Conservation (phyloP, 305 asterid species). For the Solanum chacoense region DNA sequence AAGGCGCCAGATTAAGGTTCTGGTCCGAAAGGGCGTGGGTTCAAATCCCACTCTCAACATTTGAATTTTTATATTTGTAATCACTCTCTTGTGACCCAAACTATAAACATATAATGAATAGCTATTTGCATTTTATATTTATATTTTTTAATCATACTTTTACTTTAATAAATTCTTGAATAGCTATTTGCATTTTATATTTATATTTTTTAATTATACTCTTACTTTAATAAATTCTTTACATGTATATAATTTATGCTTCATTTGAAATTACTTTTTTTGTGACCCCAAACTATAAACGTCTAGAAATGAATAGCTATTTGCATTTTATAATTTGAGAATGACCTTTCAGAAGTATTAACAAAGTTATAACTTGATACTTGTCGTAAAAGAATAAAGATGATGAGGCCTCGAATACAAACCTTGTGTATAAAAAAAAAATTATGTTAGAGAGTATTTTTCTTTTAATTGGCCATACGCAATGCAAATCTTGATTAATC, state of each 20-base stretch:
- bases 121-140: too few relatives aligned
- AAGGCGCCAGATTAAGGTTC: constrained; percentile 80
- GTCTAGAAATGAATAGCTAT: background rate
- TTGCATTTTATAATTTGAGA: background rate
- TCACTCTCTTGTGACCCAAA: too few relatives aligned
- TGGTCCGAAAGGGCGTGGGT: constrained; percentile 99
- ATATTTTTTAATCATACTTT: too few relatives aligned
- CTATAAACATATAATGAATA: too few relatives aligned
- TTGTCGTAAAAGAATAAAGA: too few relatives aligned
- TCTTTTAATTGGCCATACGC: background rate
- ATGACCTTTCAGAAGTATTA: background rate
- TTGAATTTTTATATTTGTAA: too few relatives aligned
- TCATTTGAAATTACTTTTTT: too few relatives aligned
- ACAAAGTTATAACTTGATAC: background rate
- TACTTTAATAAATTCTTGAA: too few relatives aligned
- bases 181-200: too few relatives aligned
- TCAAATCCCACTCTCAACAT: constrained; percentile 67
- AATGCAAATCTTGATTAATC: background rate
- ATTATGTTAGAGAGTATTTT: background rate
- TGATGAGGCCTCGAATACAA: background rate
- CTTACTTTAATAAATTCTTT: background rate
- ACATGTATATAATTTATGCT: background rate
- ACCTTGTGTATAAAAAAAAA: background rate
- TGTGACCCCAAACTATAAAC: background rate
- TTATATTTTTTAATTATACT: background rate